Conservation (phyloP, 352 stramenopile genomes). For the Globisporangium sylvaticum region DNA sequence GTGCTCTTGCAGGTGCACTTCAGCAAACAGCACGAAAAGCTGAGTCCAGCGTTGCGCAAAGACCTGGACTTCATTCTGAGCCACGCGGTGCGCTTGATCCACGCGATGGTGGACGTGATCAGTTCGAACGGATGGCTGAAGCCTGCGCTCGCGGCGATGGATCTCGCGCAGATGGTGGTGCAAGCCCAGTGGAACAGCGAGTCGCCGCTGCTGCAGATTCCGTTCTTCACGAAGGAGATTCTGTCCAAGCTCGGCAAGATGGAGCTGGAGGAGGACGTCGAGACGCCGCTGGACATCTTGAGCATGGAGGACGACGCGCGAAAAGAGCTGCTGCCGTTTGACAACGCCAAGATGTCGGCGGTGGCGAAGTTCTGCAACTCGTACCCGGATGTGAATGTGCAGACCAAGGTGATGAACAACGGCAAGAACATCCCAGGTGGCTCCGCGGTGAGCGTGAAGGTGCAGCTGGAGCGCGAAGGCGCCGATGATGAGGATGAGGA, state of each 20-base stretch:
- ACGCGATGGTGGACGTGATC: slow-evolving; percentile 99
- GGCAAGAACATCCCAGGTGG: slow-evolving; percentile 89
- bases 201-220: slow-evolving; percentile 94
- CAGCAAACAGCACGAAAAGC: slow-evolving; percentile 84
- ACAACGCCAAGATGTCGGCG: slow-evolving; percentile 91
- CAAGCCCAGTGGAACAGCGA: slow-evolving; percentile 98
- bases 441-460: slow-evolving; percentile 87
- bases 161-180: slow-evolving; percentile 98
- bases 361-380: slow-evolving; percentile 99
- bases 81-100: slow-evolving; percentile 92
- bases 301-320: slow-evolving; percentile 93
- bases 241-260: slow-evolving; percentile 50
- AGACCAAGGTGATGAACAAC: slow-evolving; percentile 89
- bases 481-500: slow-evolving; percentile 92
- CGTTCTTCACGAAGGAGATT: slow-evolving; percentile 94
- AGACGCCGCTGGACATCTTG: slow-evolving; percentile 82
- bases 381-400: slow-evolving; percentile 97
- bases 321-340: slow-evolving; percentile 87
- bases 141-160: slow-evolving; percentile 97
- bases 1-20: slow-evolving; percentile 98
- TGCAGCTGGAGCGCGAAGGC: slow-evolving; percentile 90
- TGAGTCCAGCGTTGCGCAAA: slow-evolving; percentile 90
- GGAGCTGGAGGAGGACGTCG: slow-evolving; percentile 65
- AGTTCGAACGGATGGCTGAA: slow-evolving; percentile 98
- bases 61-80: slow-evolving; percentile 92